phyloP scores from a whole-genome alignment of 2,329 filamentous ascomycete species.

The Colletotrichum filicis region DNA sequence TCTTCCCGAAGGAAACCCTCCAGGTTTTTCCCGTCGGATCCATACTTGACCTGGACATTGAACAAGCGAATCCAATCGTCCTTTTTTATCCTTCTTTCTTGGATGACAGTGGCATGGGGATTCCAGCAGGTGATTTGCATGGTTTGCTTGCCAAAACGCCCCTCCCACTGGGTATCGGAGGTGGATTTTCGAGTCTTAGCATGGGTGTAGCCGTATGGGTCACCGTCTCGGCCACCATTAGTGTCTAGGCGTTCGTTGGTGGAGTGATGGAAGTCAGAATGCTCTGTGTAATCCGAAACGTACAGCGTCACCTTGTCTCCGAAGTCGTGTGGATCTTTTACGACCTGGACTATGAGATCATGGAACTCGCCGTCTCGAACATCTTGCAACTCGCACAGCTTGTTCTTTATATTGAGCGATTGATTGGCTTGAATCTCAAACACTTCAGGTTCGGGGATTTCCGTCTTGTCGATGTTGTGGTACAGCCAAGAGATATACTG shows the following conservation, averaged over 20 bases:
- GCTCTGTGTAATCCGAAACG: slow-evolving; percentile 85
- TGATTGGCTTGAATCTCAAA: slow-evolving; percentile 52
- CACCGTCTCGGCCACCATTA: slow-evolving; percentile 55
- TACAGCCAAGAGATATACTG: slow-evolving; percentile 61
- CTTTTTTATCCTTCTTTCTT: slow-evolving; percentile 62
- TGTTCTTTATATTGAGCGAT: slow-evolving; percentile 60
- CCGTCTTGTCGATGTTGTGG: slow-evolving; percentile 53
- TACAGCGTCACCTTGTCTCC: slow-evolving; percentile 70
- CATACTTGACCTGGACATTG: slow-evolving; percentile 78
- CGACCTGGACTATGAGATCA: slow-evolving; percentile 78
- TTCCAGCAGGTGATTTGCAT: slow-evolving; percentile 79
- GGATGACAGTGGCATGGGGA: slow-evolving; percentile 71
- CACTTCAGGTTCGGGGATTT: slow-evolving; percentile 53
- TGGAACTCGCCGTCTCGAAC: slow-evolving; percentile 66
- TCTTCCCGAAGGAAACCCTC: slow-evolving; percentile 81
- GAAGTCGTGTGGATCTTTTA: slow-evolving; percentile 59
- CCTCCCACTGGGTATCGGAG: slow-evolving; percentile 65
- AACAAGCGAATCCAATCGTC: slow-evolving; percentile 73
- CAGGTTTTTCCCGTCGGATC: slow-evolving; percentile 63
- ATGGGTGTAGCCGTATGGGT: slow-evolving; percentile 65
- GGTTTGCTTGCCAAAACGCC: slow-evolving; percentile 78
- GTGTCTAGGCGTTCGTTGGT: slow-evolving; percentile 42
- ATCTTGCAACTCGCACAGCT: slow-evolving; percentile 74
- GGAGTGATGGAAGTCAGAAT: slow-evolving; percentile 70
- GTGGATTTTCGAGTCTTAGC: slow-evolving; percentile 37